A percentile compares a stretch with the other conserved stretches of the same genome.
Conservation (phyloP, 106 monocot species). For the Dendrobium officinale region DNA sequence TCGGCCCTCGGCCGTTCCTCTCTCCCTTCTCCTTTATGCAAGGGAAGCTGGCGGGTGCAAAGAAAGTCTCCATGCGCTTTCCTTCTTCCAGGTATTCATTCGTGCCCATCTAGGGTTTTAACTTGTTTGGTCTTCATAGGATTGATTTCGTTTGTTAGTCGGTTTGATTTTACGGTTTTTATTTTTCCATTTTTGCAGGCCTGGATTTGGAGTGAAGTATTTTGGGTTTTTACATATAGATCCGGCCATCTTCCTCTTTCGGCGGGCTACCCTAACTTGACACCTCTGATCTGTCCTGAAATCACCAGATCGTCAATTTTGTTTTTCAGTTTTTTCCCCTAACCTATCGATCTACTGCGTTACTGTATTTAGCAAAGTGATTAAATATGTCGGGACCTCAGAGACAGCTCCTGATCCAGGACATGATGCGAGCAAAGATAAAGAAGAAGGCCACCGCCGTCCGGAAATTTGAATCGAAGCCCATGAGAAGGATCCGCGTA, state of each 20-base stretch:
- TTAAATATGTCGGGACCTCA: conserved; percentile 23
- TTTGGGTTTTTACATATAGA: conserved; percentile 37
- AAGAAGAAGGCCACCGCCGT: neutral
- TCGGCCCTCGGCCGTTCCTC: neutral
- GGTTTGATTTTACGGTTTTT: neutral
- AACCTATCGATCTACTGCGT: neutral
- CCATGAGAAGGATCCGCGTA: conserved; percentile 16
- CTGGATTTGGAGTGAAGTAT: conserved; percentile 43
- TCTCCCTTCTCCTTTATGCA: neutral
- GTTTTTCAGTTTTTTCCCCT: neutral
- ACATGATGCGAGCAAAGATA: conserved; percentile 11
- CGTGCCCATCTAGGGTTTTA: neutral
- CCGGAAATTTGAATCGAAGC: neutral
- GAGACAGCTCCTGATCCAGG: conserved; percentile 12
- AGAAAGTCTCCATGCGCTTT: conserved; percentile 20
- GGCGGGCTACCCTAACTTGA: conserved; percentile 22
- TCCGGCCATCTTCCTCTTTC: conserved; percentile 13
- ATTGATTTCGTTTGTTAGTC: neutral
- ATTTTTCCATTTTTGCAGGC: conserved; percentile 13
- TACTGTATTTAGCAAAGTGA: neutral
- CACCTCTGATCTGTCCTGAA: neutral
- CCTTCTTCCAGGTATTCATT: conserved; percentile 8
- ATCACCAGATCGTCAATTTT: neutral
- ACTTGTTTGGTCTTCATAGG: neutral
- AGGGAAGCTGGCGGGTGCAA: conserved; percentile 4